Evolutionary conservation across 1,139 yeast species (phyloP).

Genomic region (Debaryomyces subglobosus): DNA sequence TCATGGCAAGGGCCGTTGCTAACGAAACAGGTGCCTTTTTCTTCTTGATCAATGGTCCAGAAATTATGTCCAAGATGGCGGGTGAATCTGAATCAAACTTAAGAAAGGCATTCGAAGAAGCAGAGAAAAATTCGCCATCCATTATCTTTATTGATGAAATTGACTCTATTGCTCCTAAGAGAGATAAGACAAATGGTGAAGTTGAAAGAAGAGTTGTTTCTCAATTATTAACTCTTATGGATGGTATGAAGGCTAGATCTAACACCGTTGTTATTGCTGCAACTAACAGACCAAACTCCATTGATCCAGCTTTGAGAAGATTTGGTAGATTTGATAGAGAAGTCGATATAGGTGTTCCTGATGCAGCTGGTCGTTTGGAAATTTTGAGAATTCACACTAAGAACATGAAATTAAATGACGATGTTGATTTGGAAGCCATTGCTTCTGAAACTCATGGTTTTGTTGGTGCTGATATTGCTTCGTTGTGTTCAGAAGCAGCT

Average conservation of each 20-base stretch:
- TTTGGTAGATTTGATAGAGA: constrained; percentile 99
- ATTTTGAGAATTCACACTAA: constrained; percentile 85
- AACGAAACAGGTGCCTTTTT: constrained; percentile 99
- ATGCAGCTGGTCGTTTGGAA: constrained; percentile 97
- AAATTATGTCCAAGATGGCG: constrained; percentile 99
- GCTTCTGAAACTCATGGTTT: constrained; percentile 87
- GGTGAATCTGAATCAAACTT: constrained; percentile 98
- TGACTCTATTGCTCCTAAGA: constrained; percentile 98
- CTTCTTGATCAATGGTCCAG: constrained; percentile 99
- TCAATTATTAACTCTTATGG: constrained; percentile 95
- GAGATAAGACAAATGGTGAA: constrained; percentile 99
- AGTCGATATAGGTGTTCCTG: constrained; percentile 98
- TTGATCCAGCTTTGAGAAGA: constrained; percentile 97
- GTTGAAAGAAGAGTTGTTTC: constrained; percentile 97
- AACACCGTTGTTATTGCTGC: constrained; percentile 88
- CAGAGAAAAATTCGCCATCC: constrained; percentile 97
- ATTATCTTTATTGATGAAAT: constrained; percentile 98
- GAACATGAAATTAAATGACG: constrained; percentile 95
- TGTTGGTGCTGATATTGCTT: constrained; percentile 84
- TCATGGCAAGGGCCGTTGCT: constrained; percentile 99
- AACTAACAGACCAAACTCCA: constrained; percentile 97
- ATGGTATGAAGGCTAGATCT: constrained; percentile 99
- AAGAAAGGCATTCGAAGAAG: constrained; percentile 98
- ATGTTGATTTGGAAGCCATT: constrained; percentile 92
- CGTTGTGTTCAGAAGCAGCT: constrained; percentile 98